A percentile compares a stretch with the other conserved stretches of the same genome.
phyloP scores from a whole-genome alignment of 75 land plant species.

The Sequoiadendron giganteum region DNA sequence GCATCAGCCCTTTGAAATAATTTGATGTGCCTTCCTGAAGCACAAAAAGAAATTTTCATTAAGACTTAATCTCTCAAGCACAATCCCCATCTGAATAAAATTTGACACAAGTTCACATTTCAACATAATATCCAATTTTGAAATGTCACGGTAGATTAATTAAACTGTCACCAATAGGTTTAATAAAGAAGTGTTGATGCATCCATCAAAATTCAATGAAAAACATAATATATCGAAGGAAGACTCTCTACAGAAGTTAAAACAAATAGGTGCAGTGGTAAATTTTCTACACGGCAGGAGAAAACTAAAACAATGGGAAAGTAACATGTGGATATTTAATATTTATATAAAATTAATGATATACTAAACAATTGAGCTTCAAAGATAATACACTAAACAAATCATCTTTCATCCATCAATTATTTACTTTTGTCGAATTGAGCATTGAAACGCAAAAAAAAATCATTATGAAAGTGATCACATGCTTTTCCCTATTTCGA shows the following conservation, averaged over 20 bases:
- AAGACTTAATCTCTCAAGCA: background rate
- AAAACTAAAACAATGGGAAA: background rate
- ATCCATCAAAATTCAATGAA: background rate
- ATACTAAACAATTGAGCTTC: background rate
- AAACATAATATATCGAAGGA: background rate
- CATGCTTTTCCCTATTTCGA: background rate
- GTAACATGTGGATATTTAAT: background rate
- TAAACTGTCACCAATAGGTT: background rate
- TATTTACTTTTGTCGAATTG: background rate
- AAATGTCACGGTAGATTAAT: background rate
- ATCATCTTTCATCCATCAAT: background rate
- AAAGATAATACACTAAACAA: background rate
- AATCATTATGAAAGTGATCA: background rate
- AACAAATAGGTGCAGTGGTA: background rate
- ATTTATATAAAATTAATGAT: background rate
- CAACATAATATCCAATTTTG: background rate
- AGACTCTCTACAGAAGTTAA: background rate
- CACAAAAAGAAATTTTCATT: background rate
- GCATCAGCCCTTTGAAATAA: slow-evolving; percentile 85
- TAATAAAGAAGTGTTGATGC: background rate
- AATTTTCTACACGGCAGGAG: background rate
- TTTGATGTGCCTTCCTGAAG: slow-evolving; percentile 83
- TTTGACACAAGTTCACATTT: background rate
- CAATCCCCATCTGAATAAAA: background rate
- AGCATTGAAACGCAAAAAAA: background rate